phyloP scores from a whole-genome alignment of 2,329 filamentous ascomycete species.

The Neofusicoccum laricinum region DNA sequence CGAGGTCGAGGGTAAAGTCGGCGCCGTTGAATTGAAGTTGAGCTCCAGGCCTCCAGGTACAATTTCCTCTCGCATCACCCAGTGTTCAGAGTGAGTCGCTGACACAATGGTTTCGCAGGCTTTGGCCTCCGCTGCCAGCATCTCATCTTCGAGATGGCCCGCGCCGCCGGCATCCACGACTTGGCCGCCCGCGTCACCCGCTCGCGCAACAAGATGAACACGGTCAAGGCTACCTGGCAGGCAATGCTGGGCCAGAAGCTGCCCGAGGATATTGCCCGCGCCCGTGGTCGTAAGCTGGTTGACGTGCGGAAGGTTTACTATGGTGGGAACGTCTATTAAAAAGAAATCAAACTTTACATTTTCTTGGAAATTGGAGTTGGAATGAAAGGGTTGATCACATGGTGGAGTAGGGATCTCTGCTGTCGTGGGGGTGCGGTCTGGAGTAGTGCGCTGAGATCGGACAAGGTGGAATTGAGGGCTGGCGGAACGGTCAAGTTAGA shows the following conservation, averaged over 20 bases:
- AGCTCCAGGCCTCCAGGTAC: constrained; percentile 83
- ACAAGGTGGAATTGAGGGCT: too few relatives aligned
- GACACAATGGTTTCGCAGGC: constrained; percentile 51
- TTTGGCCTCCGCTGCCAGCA: constrained; percentile 91
- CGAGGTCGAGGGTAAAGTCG: constrained; percentile 77
- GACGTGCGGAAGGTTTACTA: constrained; percentile 98
- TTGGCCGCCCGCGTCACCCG: constrained; percentile 79
- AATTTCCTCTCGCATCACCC: neutral
- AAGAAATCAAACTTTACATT: neutral
- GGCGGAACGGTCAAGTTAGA: too few relatives aligned
- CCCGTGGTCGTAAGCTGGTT: constrained; percentile 89
- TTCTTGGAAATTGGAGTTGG: too few relatives aligned
- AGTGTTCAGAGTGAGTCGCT: neutral
- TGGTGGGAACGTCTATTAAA: constrained; percentile 58
- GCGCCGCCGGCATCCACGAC: constrained; percentile 81
- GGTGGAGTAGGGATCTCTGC: too few relatives aligned
- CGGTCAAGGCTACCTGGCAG: constrained; percentile 84
- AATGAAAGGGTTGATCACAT: too few relatives aligned
- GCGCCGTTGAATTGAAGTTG: constrained; percentile 80
- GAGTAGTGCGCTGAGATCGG: too few relatives aligned
- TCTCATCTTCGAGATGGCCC: constrained; percentile 92
- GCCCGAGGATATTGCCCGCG: constrained; percentile 85
- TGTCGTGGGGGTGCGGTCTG: too few relatives aligned
- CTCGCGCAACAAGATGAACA: constrained; percentile 95
- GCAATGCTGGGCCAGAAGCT: constrained; percentile 80